Evolutionary conservation across 202 grass and related monocot species (phyloP).

Genomic region (Eragrostis tef): DNA sequence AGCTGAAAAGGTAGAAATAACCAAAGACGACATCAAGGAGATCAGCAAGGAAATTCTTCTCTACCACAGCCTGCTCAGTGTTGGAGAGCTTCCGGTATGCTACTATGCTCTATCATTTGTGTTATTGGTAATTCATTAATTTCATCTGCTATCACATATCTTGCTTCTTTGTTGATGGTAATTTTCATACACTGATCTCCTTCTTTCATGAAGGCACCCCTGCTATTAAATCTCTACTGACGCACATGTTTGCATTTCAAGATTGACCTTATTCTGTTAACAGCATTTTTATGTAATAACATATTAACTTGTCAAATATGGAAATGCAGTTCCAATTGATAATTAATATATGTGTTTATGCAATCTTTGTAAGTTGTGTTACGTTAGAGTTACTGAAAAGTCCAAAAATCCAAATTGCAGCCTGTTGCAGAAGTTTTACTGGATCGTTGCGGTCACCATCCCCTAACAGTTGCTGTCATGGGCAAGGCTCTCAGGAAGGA

Average conservation of each 20-base stretch:
- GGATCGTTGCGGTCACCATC: constrained; percentile 67
- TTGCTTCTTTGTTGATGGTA: constrained; percentile 10
- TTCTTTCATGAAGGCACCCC: background rate
- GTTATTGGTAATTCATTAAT: background rate
- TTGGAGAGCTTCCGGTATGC: constrained; percentile 64
- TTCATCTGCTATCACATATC: background rate
- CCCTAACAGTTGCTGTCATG: constrained; percentile 76
- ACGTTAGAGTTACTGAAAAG: background rate
- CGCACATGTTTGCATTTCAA: constrained; percentile 17
- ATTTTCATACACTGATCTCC: constrained; percentile 17
- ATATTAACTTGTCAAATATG: background rate
- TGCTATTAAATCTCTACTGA: background rate
- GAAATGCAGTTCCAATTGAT: background rate
- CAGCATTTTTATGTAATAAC: background rate
- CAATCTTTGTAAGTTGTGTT: constrained; percentile 7
- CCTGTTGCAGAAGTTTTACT: constrained; percentile 55
- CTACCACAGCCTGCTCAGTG: constrained; percentile 58
- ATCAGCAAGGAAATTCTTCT: constrained; percentile 72
- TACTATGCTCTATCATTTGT: constrained; percentile 35
- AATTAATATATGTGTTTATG: background rate
- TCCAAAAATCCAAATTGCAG: constrained; percentile 22
- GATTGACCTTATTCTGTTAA: constrained; percentile 21
- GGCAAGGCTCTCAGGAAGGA: constrained; percentile 74
- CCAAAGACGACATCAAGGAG: constrained; percentile 68
- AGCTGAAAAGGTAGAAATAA: constrained; percentile 69